Evolutionary conservation across 2,329 filamentous ascomycete genomes (phyloP), one percentile per base, ranked within the genome.

Genomic region (Fusarium nurragi): DNA sequence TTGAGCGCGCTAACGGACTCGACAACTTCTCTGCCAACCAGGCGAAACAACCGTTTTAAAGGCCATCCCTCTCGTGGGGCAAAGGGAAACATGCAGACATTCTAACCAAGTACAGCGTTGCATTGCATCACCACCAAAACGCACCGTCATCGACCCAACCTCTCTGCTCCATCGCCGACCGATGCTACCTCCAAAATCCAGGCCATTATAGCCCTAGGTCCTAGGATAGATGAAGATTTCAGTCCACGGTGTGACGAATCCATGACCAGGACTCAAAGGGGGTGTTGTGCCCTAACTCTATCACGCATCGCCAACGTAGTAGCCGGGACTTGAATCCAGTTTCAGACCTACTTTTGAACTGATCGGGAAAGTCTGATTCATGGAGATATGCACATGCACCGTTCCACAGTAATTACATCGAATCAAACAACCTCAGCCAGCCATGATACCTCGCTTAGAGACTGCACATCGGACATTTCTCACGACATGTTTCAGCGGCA

Each of bases 401-500:
- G 43, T 34, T 61, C 44, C 61, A 49, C 58, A 44, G 58, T 61
- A 49, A 41, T 49, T 61, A 62, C 57, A 61, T 62, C 50, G 61
- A 45, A 14, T 62, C 50, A 61, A 34, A 49, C 56, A 44, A 34
- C 25, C 49, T 40, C 44, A 49, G 34, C 65, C 60, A 69, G 55
- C 50, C 57, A 58, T 34, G 37, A 41, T 45, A 45, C 45, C 54
- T 71, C 68, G 65, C 64, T 60, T 70, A 67, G 61, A 63, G 54
- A 59, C 66, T 67, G 67, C 68, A 64, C 50, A 56, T 71, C 69
- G 69, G 69, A 71, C 68, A 71, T 71, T 71, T 71, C 69, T 34
- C 64, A 64, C 50, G 50, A 52, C 19, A 53, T 56, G 56, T 66
- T 64, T 70, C 64, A 67, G 13, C 26, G 51, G 49, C 38, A 45